Evolutionary conservation across 805 yeast genomes (phyloP).

Genomic region (Ogataea wickerhamii): DNA sequence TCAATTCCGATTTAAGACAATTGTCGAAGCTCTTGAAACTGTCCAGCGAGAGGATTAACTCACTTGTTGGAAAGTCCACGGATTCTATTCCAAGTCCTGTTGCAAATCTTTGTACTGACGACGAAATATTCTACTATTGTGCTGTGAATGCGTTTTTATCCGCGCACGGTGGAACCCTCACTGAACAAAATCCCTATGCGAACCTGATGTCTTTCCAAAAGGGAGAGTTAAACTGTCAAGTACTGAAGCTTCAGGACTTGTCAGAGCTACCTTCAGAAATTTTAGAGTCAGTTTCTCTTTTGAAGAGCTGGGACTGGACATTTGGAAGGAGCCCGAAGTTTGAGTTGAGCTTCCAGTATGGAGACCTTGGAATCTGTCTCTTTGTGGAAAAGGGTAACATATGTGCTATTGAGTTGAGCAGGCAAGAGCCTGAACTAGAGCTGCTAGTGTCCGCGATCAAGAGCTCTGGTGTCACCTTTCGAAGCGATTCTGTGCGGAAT

Average conservation of each 20-base stretch:
- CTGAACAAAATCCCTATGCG: slow-evolving; percentile 7
- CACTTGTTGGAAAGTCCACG: slow-evolving; percentile 39
- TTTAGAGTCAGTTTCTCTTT: slow-evolving; percentile 34
- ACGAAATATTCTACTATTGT: slow-evolving; percentile 43
- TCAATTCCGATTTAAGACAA: slow-evolving; percentile 58
- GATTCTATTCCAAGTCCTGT: slow-evolving; percentile 82
- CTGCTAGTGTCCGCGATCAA: slow-evolving; percentile 9
- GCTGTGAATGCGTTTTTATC: slow-evolving; percentile 41
- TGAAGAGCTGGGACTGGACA: slow-evolving; percentile 68
- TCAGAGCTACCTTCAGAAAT: slow-evolving; percentile 38
- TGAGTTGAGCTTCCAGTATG: slow-evolving; percentile 42
- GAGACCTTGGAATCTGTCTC: slow-evolving; percentile 28
- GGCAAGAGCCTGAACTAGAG: slow-evolving; percentile 14
- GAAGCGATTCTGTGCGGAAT: slow-evolving; percentile 16
- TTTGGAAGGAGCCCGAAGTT: slow-evolving; percentile 78
- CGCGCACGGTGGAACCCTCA: slow-evolving; percentile 13
- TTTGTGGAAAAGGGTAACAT: slow-evolving; percentile 51
- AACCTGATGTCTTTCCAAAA: slow-evolving; percentile 11
- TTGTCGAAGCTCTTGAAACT: slow-evolving; percentile 55
- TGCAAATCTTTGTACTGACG: slow-evolving; percentile 51
- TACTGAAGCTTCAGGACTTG: slow-evolving; percentile 24
- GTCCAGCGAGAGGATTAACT: slow-evolving; percentile 11
- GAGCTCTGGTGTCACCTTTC: slow-evolving; percentile 15
- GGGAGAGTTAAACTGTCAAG: slow-evolving; percentile 15
- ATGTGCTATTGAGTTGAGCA: slow-evolving; percentile 10